A percentile compares a stretch with the other conserved stretches of the same genome.
phyloP scores from a whole-genome alignment of 352 stramenopile genomes.

The Phytopythium ostracodes region DNA sequence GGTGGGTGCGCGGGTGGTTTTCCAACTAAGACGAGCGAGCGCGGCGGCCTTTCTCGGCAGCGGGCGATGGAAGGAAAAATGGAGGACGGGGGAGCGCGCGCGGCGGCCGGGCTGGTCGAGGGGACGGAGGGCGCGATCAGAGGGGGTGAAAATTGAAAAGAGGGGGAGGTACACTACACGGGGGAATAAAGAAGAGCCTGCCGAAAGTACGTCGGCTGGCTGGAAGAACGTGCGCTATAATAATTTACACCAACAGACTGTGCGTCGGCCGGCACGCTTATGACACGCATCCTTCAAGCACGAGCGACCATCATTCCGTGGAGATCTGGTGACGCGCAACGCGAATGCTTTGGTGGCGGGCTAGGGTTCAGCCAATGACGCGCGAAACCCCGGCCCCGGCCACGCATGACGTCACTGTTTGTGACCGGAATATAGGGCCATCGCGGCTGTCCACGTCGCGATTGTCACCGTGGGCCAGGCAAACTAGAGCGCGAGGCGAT shows the following conservation, averaged over 20 bases:
- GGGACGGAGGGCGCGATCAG: background rate
- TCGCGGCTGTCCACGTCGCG: constrained; percentile 19
- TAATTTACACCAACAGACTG: constrained; percentile 3
- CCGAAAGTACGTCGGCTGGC: constrained; percentile 7
- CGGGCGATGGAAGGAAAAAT: constrained; percentile 25
- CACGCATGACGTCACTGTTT: constrained; percentile 12
- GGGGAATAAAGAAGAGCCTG: constrained; percentile 10
- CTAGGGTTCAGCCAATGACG: constrained; percentile 15
- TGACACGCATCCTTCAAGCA: constrained; percentile 8
- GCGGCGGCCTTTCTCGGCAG: background rate
- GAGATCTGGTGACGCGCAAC: constrained; percentile 29
- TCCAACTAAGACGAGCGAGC: too few relatives aligned
- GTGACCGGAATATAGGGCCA: constrained; percentile 2
- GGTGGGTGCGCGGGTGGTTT: too few relatives aligned
- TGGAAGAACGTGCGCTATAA: background rate
- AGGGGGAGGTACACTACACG: background rate
- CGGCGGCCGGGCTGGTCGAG: background rate
- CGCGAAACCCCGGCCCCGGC: constrained; percentile 10
- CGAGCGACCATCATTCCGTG: constrained; percentile 22
- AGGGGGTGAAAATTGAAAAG: background rate
- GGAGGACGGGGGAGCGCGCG: background rate
- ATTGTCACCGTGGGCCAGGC: constrained; percentile 4
- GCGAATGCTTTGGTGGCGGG: constrained; percentile 10
- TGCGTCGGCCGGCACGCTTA: background rate
- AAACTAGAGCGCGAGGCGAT: background rate